Base-by-base conservation (phyloP, 768 basidiomycete species). In the Pisolithus microcarpus region DNA sequence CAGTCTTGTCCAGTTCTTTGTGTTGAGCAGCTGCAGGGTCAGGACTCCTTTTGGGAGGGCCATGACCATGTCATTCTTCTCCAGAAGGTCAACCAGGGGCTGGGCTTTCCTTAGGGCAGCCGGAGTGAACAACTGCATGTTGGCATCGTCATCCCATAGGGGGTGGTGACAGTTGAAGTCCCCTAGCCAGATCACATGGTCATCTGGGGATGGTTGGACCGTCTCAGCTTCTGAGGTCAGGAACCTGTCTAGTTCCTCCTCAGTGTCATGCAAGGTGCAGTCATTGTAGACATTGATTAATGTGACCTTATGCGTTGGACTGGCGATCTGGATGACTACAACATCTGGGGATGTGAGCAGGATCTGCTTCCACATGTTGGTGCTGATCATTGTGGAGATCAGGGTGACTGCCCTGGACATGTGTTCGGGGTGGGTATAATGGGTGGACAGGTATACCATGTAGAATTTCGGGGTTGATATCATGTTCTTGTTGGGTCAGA, bases 331-430 rank as follows among this genome's bases (percentile, higher is more conserved):
- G 0, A 68, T 43, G 1, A 59, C 59, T 1, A 56, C 56, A 5
- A 68, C 43, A 44, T 69, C 61, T 13, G 43, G 34, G 6, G 54
- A 46, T 1, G 56, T 46, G 10, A 66, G 54, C 2, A 49, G 37
- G 19, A 67, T 26, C 15, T 52, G 52, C 10, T 38, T 43, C 66
- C 67, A 70, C 3, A 46, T 13, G 37, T 56, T 55, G 2, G 62
- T 62, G 21, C 45, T 34, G 0, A 65, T 8, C 2, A 13, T 16
- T 13, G 36, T 53, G 42, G 53, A 61, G 11, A 67, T 48, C 11
- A 62, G 53, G 2, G 58, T 56, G 11, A 61, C 48, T 16, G 64
- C 50, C 26, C 57, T 34, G 1, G 59, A 24, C 6, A 8, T 26
- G 15, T 5, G 7, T 0, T 19, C 21, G 6, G 23, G 8, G 4